phyloP scores from a whole-genome alignment of 2,329 filamentous ascomycete genomes.

The Ophiocordyceps australis region DNA sequence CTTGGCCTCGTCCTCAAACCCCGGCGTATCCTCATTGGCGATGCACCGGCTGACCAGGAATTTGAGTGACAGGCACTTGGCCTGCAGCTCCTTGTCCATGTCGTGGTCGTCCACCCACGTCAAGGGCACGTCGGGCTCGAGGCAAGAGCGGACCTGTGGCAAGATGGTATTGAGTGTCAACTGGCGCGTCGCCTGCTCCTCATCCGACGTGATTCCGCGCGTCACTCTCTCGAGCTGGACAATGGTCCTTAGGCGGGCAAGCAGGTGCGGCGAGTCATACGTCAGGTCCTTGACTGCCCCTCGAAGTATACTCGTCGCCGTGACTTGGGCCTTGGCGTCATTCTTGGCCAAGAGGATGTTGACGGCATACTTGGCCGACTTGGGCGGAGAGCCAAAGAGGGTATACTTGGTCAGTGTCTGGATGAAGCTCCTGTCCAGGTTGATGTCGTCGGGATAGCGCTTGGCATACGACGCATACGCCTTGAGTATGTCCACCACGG shows the following conservation, averaged over 20 bases:
- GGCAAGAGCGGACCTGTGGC: constrained; percentile 47
- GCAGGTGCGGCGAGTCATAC: constrained; percentile 55
- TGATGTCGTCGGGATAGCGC: constrained; percentile 70
- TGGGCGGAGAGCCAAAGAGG: constrained; percentile 61
- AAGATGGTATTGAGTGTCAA: constrained; percentile 62
- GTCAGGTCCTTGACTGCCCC: constrained; percentile 58
- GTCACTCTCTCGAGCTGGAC: constrained; percentile 62
- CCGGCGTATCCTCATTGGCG: constrained; percentile 30
- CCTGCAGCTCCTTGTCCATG: constrained; percentile 63
- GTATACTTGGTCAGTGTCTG: constrained; percentile 72
- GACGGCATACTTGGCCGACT: constrained; percentile 83
- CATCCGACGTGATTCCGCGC: constrained; percentile 52
- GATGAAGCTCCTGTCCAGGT: constrained; percentile 61
- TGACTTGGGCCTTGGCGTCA: constrained; percentile 59
- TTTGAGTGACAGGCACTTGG: constrained; percentile 71
- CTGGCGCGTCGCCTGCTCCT: constrained; percentile 60
- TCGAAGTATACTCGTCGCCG: constrained; percentile 65
- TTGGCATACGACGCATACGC: constrained; percentile 84
- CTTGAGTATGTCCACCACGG: constrained; percentile 79
- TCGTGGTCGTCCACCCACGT: constrained; percentile 50
- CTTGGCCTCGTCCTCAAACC: constrained; percentile 39
- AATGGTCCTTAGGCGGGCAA: constrained; percentile 55
- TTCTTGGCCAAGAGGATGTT: constrained; percentile 68
- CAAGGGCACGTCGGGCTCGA: constrained; percentile 32
- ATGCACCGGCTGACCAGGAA: constrained; percentile 75